Percentiles rank a stretch among this genome's conserved stretches.
Evolutionary conservation across 805 yeast species (phyloP).

Genomic region (Naumovozyma baii): DNA sequence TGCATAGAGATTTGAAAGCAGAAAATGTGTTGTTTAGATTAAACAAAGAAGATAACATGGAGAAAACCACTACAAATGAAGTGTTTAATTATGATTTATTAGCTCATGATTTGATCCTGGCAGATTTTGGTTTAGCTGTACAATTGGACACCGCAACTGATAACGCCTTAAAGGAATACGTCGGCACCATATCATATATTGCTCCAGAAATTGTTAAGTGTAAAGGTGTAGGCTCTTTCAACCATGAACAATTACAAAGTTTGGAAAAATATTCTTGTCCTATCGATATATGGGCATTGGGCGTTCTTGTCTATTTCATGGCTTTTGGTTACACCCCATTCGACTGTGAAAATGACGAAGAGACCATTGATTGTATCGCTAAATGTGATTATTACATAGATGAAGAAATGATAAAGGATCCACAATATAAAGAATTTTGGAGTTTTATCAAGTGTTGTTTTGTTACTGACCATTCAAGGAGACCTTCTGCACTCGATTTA

Average conservation of each 20-base stretch:
- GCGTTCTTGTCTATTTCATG: conserved; percentile 62
- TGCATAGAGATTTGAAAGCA: conserved; percentile 66
- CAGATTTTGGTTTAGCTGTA: conserved; percentile 52
- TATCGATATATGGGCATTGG: conserved; percentile 71
- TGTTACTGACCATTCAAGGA: conserved; percentile 33
- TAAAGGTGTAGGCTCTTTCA: conserved; percentile 21
- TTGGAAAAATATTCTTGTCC: conserved; percentile 40
- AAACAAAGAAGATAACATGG: conserved; percentile 2
- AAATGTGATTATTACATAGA: conserved; percentile 51
- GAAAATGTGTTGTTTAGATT: conserved; percentile 51
- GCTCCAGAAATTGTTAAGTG: conserved; percentile 58
- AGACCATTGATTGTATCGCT: conserved; percentile 55
- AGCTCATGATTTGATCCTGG: conserved; percentile 29
- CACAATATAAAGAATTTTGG: conserved; percentile 38
- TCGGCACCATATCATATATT: conserved; percentile 65
- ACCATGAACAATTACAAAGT: conserved; percentile 8
- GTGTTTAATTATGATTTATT: conserved; percentile 16
- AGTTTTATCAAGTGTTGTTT: conserved; percentile 51
- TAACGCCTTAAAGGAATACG: conserved; percentile 37
- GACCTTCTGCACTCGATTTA: conserved; percentile 40
- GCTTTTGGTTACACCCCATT: conserved; percentile 69
- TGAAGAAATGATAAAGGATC: conserved; percentile 49
- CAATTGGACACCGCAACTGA: conserved; percentile 31
- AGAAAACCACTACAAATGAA: conserved; percentile 27
- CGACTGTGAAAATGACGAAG: conserved; percentile 61